Conservation (phyloP, 2,329 filamentous ascomycete species). For the Paracoccidioides brasiliensis region DNA sequence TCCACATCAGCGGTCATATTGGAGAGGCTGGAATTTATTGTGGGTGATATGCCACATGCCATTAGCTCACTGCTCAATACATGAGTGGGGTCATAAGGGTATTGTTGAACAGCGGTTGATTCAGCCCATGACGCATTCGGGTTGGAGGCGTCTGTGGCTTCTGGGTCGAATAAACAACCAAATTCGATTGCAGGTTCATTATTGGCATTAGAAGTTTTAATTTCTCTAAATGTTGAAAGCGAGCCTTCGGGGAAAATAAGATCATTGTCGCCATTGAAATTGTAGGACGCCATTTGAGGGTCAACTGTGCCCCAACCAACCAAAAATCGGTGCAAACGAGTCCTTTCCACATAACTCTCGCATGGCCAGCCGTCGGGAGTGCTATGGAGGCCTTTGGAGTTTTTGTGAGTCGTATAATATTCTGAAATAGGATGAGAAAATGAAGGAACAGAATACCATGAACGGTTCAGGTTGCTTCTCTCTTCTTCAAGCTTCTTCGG, state of each 20-base stretch:
- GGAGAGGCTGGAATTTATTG: conserved; percentile 44
- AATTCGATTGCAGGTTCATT: conserved; percentile 30
- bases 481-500: conserved; percentile 38
- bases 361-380: conserved; percentile 52
- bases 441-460: conserved; percentile 40
- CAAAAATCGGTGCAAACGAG: conserved; percentile 41
- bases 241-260: conserved; percentile 40
- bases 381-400: conserved; percentile 25
- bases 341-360: conserved; percentile 45
- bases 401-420: conserved; percentile 38
- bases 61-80: conserved; percentile 30
- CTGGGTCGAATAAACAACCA: conserved; percentile 42
- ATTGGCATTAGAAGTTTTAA: conserved; percentile 18
- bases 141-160: conserved; percentile 28
- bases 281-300: conserved; percentile 43
- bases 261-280: conserved; percentile 38
- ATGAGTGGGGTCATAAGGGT: conserved; percentile 20
- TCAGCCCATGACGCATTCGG: conserved; percentile 44
- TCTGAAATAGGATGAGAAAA: conserved; percentile 35
- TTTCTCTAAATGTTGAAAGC: conserved; percentile 26
- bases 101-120: conserved; percentile 17
- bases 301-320: conserved; percentile 45
- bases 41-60: conserved; percentile 47
- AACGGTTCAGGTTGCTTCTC: conserved; percentile 42
- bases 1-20: conserved; percentile 38